phyloP scores from a whole-genome alignment of 495 filamentous ascomycete genomes.

The Penicillium salamii region DNA sequence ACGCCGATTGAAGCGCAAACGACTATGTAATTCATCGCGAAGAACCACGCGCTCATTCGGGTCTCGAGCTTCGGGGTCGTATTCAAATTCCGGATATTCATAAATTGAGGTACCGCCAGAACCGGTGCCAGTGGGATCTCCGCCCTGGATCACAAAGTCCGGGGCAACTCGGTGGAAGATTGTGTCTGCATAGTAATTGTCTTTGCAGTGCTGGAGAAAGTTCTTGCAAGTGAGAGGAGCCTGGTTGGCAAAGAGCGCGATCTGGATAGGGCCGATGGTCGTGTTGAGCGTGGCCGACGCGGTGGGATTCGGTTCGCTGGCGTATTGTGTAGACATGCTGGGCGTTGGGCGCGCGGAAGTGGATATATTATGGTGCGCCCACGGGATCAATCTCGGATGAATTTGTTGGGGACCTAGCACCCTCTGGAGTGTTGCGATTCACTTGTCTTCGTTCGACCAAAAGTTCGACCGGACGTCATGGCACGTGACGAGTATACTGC shows the following conservation, averaged over 20 bases:
- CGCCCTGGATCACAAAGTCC: slow-evolving; percentile 91
- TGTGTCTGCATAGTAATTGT: slow-evolving; percentile 90
- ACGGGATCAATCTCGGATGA: background rate
- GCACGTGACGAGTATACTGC: slow-evolving; percentile 17
- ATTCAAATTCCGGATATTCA: slow-evolving; percentile 75
- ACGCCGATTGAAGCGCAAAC: slow-evolving; percentile 88
- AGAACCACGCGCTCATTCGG: slow-evolving; percentile 62
- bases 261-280: slow-evolving; percentile 78
- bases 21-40: slow-evolving; percentile 86
- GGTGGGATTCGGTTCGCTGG: slow-evolving; percentile 88
- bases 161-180: slow-evolving; percentile 92
- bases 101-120: slow-evolving; percentile 90
- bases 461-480: slow-evolving; percentile 21
- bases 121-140: slow-evolving; percentile 89
- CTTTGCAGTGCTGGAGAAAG: slow-evolving; percentile 91
- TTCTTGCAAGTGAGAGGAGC: slow-evolving; percentile 87
- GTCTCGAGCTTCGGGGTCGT: slow-evolving; percentile 59
- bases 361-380: background rate
- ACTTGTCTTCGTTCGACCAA: slow-evolving; percentile 2
- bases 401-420: background rate
- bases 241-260: slow-evolving; percentile 93
- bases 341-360: background rate
- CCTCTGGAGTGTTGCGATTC: slow-evolving; percentile 1
- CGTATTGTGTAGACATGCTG: slow-evolving; percentile 83
- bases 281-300: slow-evolving; percentile 88